Evolutionary conservation across 768 basidiomycete species (phyloP), one percentile per base, ranked within the genome.

Genomic region (Tricholoma flavovirens): DNA sequence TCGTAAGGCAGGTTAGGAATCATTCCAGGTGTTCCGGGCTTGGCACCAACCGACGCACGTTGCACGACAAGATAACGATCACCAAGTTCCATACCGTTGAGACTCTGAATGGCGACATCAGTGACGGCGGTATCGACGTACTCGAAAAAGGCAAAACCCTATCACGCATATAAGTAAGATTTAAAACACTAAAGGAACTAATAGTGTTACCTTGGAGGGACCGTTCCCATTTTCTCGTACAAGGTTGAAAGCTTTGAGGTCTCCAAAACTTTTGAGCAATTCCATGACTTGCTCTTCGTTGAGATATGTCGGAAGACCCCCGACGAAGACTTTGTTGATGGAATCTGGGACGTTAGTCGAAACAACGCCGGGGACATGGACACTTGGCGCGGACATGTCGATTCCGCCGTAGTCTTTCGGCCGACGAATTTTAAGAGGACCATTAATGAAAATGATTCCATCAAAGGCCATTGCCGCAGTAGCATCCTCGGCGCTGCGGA

Each of bases 81-180:
- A 49, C 96, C 97, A 12, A 98, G 83, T 67, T 97, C 90, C 93
- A 99, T 98, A 59, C 93, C 93, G 71, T 96, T 94, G 55, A 99
- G 81, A 64, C 93, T 91, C 69, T 92, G 89, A 64, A 96, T 97
- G 49, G 97, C 97, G 63, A 97, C 84, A 62, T 98, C 97, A 57
- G 97, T 99, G 56, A 94, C 86, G 50, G 69, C 71, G 14, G 83
- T 74, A 67, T 99, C 97, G 59, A 90, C 87, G 71, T 98, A 99
- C 79, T 99, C 97, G 75, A 94, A 96, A 79, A 99, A 98, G 3
- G 97, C 97, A 71, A 97, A 99, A 64, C 97, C 97, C 96, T 98
- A 64, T 19, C 12, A 32, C 56, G 55, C n/a, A 38, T n/a, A 15
- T 49, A 3, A 40, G 32, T 50, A 3, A 24, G 15, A 24, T 29